A percentile compares a stretch with the other conserved stretches of the same genome.
Conservation (phyloP, 2,329 filamentous ascomycete species). For the Ophiostoma fasciatum region DNA sequence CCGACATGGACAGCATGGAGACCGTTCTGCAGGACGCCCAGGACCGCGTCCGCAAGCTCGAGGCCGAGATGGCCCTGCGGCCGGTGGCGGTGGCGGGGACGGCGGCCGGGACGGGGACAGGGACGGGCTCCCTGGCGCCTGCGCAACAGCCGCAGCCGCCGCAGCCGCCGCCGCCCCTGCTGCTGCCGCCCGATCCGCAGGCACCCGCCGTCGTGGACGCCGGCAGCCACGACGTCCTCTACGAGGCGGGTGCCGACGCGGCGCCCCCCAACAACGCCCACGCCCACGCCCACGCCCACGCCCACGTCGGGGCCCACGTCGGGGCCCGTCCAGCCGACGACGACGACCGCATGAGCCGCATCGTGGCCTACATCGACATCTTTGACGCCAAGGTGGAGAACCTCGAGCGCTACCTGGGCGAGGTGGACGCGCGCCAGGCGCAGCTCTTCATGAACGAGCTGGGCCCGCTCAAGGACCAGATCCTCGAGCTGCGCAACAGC, state of each 20-base stretch:
- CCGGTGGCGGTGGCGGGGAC: not conserved
- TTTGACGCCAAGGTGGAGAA: slow-evolving; percentile 42
- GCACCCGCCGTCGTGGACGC: not conserved
- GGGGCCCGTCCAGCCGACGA: no score
- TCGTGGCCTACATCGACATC: slow-evolving; percentile 31
- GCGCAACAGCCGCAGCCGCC: not conserved
- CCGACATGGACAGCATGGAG: slow-evolving; percentile 10
- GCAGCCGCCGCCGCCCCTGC: no score
- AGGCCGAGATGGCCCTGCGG: slow-evolving; percentile 4
- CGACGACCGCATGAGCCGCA: slow-evolving; percentile 22
- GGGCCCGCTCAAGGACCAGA: slow-evolving; percentile 45
- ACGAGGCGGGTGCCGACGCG: not conserved
- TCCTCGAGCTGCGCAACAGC: slow-evolving; percentile 43
- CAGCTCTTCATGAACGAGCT: slow-evolving; percentile 48
- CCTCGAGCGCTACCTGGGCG: slow-evolving; percentile 39
- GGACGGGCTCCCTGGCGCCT: not conserved
- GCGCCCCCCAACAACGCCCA: slow-evolving; percentile 9
- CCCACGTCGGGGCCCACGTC: no score
- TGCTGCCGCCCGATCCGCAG: not conserved
- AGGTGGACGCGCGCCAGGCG: slow-evolving; percentile 44
- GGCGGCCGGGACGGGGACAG: slow-evolving; percentile 4
- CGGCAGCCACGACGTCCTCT: no score
- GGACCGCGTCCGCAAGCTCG: slow-evolving; percentile 10
- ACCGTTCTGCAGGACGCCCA: slow-evolving; percentile 8
- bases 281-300: slow-evolving; percentile 26